A percentile compares a stretch with the other conserved stretches of the same genome.
phyloP scores from a whole-genome alignment of 148 eudicot species.

The Rhododendron williamsianum region DNA sequence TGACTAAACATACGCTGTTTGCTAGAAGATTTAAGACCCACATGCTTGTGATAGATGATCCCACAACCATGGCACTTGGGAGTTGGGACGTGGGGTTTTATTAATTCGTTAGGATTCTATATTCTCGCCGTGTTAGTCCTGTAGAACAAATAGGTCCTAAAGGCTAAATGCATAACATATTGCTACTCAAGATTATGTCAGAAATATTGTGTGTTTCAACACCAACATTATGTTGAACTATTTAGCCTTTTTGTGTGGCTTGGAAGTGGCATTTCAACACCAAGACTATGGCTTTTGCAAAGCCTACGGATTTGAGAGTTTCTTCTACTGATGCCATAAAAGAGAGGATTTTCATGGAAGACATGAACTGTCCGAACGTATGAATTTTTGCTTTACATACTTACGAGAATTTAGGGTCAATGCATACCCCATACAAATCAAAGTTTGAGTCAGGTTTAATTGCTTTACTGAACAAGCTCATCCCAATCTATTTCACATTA shows the following conservation, averaged over 20 bases:
- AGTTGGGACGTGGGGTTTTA: neutral
- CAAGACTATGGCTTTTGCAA: neutral
- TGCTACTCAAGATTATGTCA: neutral
- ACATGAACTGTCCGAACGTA: neutral
- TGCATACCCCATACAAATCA: neutral
- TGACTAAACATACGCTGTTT: too few species aligned
- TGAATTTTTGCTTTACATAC: neutral
- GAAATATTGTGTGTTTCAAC: neutral
- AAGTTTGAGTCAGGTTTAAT: neutral
- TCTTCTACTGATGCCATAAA: neutral
- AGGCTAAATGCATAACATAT: neutral
- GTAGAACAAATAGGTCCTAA: neutral
- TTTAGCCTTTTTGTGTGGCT: neutral
- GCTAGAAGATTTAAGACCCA: neutral
- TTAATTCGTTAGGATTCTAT: neutral
- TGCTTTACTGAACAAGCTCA: neutral
- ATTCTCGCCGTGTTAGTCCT: neutral
- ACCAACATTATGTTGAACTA: neutral
- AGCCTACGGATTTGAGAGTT: neutral
- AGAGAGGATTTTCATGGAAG: neutral
- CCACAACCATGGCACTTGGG: neutral
- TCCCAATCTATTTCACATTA: neutral
- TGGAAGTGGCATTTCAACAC: neutral
- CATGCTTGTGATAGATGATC: neutral
- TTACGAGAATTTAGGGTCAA: neutral